These are phyloP conservation scores for Selaginella tamariscina DNA, from an alignment of 75 land plant genomes.

Conservation along the genomic window DNA sequence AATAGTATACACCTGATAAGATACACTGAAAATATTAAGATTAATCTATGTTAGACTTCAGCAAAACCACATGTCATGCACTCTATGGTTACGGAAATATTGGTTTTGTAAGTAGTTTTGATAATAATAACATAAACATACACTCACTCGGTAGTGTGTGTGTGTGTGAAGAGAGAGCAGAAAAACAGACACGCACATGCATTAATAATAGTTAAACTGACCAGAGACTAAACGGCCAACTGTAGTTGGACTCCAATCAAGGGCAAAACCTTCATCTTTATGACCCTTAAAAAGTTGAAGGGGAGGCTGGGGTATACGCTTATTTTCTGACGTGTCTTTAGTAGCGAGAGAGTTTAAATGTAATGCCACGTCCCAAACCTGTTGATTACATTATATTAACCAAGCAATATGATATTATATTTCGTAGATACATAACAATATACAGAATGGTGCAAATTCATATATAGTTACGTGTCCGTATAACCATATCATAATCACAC, in stretches of 20 bases:
- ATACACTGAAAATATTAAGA: not conserved
- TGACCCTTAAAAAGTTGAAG: conserved; percentile 63
- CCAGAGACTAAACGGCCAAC: conserved; percentile 83
- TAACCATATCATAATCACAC: not conserved
- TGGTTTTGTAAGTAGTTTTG: too few species aligned
- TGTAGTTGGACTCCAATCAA: conserved; percentile 81
- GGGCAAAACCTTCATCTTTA: conserved; percentile 89
- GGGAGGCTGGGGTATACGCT: conserved; percentile 45
- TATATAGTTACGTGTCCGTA: not conserved
- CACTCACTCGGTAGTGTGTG: too few species aligned
- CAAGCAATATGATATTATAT: not conserved
- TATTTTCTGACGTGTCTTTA: conserved; percentile 22
- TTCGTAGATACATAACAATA: not conserved
- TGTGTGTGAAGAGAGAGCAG: not conserved
- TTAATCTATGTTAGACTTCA: not conserved
- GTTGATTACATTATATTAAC: conserved; percentile 7
- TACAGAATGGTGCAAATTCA: not conserved
- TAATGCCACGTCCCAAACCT: conserved; percentile 84
- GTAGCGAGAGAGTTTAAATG: conserved; percentile 53
- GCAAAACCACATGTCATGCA: not conserved
- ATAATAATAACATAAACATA: too few species aligned
- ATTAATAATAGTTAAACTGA: conserved; percentile 17
- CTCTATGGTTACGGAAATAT: not conserved
- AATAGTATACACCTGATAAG: not conserved
- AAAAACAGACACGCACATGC: not conserved